Evolutionary conservation across 768 basidiomycete genomes (phyloP), one percentile per base, ranked within the genome.

Genomic region (Suillus discolor): DNA sequence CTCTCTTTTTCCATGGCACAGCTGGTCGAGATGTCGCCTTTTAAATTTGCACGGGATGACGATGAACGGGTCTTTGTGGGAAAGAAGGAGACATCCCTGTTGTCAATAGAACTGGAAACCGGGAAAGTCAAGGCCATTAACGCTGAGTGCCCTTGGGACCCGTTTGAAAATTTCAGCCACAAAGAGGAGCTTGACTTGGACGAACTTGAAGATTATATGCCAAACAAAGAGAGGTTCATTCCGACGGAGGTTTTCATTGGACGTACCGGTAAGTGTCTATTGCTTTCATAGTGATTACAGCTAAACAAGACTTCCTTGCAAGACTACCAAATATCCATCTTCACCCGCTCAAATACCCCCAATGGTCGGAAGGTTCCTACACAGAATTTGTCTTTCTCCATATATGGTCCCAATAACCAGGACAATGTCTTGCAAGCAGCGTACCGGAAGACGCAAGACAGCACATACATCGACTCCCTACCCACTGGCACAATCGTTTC

Each of bases 321-420:
- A 94, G 97, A 98, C 73, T 98, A 98, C 72, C 88, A 93, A 66
- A 87, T 99, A 63, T 86, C 92, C 47, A 96, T 98, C 62, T 88
- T 89, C 75, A 85, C 89, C 16, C 85, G 85, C 25, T 81, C 85
- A 0, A 71, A 77, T 25, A 72, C 79, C 1, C 66, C 76, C 5
- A 75, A 78, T 4, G 74, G 76, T 28, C 75, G 75, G 9, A 76
- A 73, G 20, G 73, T 83, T 7, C 85, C 83, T 25, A 80, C 87
- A 15, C 97, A 98, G 71, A 92, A 92, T 62, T 84, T 99, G 18
- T 88, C 89, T 0, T 97, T 96, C 77, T 97, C 96, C 0, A 87
- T 90, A 0, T 98, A 98, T 75, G 94, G 95, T 0, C 95, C 97
- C 6, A 96, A 96, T 75, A 94, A 91, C 72, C 89, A 91, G 76